Conservation (phyloP, 1,139 yeast species). For the Yamadazyma friedrichii region DNA sequence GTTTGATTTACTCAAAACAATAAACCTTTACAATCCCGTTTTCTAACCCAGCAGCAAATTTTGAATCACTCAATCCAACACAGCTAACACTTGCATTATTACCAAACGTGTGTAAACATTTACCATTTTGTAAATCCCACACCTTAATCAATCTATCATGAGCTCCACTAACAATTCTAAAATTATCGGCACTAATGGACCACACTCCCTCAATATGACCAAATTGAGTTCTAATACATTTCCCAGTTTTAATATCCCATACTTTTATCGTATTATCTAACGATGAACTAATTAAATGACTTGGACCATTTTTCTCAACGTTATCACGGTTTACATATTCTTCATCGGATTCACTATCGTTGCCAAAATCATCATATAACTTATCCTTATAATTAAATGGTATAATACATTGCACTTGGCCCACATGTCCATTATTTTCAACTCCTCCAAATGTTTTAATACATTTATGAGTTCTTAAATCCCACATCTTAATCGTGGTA, state of each 20-base stretch:
- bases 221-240: constrained; percentile 87
- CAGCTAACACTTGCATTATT: constrained; percentile 77
- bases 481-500: constrained; percentile 94
- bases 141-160: constrained; percentile 88
- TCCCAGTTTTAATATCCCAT: constrained; percentile 87
- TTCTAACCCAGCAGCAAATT: constrained; percentile 88
- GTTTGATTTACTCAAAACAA: constrained; percentile 54
- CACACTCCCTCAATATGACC: constrained; percentile 98
- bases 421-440: constrained; percentile 69
- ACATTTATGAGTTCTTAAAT: constrained; percentile 75
- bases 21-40: constrained; percentile 81
- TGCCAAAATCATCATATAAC: constrained; percentile 41
- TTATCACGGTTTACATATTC: constrained; percentile 2
- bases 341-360: constrained; percentile 23
- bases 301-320: constrained; percentile 42
- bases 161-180: constrained; percentile 90
- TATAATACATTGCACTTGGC: constrained; percentile 87
- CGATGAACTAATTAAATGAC: constrained; percentile 83
- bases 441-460: constrained; percentile 74
- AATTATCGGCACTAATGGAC: constrained; percentile 94
- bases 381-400: constrained; percentile 69
- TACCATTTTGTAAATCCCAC: constrained; percentile 94
- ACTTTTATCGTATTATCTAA: constrained; percentile 90
- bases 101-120: constrained; percentile 88
- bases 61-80: constrained; percentile 86